Percentiles rank a stretch among this genome's conserved stretches.
phyloP scores from a whole-genome alignment of 768 basidiomycete species.

The Myochromella boudieri region DNA sequence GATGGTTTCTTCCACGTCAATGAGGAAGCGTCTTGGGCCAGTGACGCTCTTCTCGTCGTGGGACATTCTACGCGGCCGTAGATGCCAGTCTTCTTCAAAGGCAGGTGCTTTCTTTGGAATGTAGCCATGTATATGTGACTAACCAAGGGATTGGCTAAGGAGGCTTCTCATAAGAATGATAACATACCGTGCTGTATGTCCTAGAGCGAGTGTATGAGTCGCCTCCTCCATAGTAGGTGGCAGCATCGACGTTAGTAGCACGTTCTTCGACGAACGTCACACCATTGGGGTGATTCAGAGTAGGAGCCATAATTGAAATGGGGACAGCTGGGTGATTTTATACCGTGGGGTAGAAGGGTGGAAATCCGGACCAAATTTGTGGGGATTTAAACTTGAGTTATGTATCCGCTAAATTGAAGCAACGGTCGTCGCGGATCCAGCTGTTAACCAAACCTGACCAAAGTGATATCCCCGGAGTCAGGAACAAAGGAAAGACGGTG shows the following conservation, averaged over 20 bases:
- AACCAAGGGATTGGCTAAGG: constrained; percentile 9
- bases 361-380: constrained; percentile 6
- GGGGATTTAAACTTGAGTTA: constrained; percentile 4
- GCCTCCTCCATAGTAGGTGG: constrained; percentile 79
- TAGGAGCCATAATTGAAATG: constrained; percentile 55
- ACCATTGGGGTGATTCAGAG: constrained; percentile 60
- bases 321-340: constrained; percentile 4
- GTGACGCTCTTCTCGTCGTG: constrained; percentile 88
- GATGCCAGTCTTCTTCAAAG: constrained; percentile 78
- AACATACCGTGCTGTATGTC: constrained; percentile 83
- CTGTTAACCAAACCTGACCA: constrained; percentile 13
- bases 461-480: constrained; percentile 16
- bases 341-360: constrained; percentile 5
- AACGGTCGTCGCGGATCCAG: constrained; percentile 5
- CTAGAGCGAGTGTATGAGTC: constrained; percentile 80
- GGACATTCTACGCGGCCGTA: constrained; percentile 76
- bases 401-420: background rate
- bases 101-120: constrained; percentile 67
- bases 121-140: constrained; percentile 76
- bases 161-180: constrained; percentile 1
- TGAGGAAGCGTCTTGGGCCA: constrained; percentile 85
- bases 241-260: constrained; percentile 64
- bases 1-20: constrained; percentile 98
- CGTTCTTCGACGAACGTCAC: constrained; percentile 69
- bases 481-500: background rate